These are phyloP conservation scores for Oropetium thomaeum DNA, from an alignment of 176 grass and related monocot species.

Conservation along the genomic window DNA sequence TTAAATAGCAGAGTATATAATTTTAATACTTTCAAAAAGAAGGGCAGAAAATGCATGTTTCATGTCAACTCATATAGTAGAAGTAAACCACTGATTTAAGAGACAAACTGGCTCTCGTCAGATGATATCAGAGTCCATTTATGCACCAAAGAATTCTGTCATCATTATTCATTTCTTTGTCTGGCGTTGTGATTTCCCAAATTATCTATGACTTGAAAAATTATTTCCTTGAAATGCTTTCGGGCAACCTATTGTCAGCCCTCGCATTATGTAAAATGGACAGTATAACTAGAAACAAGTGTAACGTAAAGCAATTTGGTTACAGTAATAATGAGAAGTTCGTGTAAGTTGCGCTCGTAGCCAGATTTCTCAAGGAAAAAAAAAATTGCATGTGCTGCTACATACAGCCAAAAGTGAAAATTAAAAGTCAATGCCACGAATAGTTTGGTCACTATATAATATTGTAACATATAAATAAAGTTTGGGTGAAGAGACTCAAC, in stretches of 20 bases:
- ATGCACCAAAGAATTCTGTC: no score
- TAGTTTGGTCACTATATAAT: neutral
- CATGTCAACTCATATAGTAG: conserved; percentile 3
- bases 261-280: neutral
- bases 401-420: neutral
- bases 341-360: neutral
- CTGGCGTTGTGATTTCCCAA: neutral
- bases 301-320: neutral
- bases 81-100: neutral
- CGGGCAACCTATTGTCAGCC: neutral
- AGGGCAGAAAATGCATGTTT: neutral
- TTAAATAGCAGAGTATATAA: neutral
- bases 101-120: neutral
- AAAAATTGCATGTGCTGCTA: neutral
- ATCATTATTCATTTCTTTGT: neutral
- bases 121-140: neutral
- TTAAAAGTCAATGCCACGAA: neutral
- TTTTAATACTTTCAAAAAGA: neutral
- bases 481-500: neutral
- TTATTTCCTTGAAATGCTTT: neutral
- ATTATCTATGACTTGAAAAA: neutral
- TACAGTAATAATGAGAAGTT: neutral
- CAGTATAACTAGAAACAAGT: neutral
- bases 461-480: neutral
- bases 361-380: neutral